Base-by-base conservation (phyloP, 148 eudicot genomes). In the Spergularia bocconei region DNA sequence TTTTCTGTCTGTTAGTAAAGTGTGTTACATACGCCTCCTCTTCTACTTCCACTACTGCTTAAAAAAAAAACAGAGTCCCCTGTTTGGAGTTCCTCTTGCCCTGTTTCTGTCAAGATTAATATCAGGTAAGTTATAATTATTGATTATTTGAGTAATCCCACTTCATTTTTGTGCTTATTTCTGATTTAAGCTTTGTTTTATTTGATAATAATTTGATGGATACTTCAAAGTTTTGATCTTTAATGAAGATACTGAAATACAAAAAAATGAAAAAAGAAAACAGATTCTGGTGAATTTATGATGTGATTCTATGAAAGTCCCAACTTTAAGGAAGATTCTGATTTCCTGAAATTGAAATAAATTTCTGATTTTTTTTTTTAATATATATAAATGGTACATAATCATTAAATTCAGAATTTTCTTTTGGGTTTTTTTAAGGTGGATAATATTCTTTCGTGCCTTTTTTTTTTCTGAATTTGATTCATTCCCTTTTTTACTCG, bases 311-410 rank as follows among this genome's bases (percentile, higher is more conserved):
- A 25, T 4, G 33, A 41, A 67, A 57, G 39, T 67, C 63, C 63
- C 21, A 75, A 67, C 71, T 75, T 62, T 75, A 12, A 41, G 47
- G 78, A 57, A 76, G 67, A 76, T 76, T 76, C 79, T 68, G 36
- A 74, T 50, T 63, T 74, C 39, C 10, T 38, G 33, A 66, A 55
- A 55, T 19, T 56, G 71, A 39, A 56, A 53, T 53, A 5, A 39
- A 38, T 36, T 21, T 65, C 6, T 48, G 15, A 10, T 36, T 48
- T 54, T 53, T 38, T 38, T 53, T 51, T 68, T 13, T 19, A 11
- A 56, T 9, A 56, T 14, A 56, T 14, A 11, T 1, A 47, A 17
- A 5, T 65, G 41, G 11, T 58, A 16, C 5, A 55, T 17, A 5
- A 17, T 55, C 48, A 44, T 44, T 44, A 44, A 55, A 14, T 55